Base-by-base conservation (phyloP, 2,329 filamentous ascomycete species). In the Fusarium pseudonygamai region DNA sequence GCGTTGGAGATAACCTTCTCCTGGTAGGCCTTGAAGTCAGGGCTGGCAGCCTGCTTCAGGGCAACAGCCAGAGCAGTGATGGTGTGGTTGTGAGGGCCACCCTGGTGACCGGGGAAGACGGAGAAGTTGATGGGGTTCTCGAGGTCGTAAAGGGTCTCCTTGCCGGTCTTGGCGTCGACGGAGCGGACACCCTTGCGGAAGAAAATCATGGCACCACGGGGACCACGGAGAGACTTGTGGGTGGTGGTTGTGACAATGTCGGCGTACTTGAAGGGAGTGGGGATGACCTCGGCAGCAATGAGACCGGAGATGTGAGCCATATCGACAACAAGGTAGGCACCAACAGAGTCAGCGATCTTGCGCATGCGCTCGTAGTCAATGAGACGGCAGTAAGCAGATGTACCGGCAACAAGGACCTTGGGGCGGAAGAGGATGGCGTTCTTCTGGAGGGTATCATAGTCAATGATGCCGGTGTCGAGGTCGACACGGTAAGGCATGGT, bases 171-270 rank as follows among this genome's bases (percentile, higher is more conserved):
- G 84, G 93, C 87, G 82, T 98, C 94, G 61, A 93, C 93, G 80
- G 93, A 94, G 80, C 96, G 93, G 71, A 98, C 92, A 73, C 96
- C 96, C 88, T 97, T 98, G 85, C 96, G 94, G 92, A 95, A 99
- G 91, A 99, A 99, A 87, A 99, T 99, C 96, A 99, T 99, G 82
- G 96, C 96, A 80, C 96, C 96, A 83, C 96, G 94, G 68, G 96
- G 96, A 68, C 96, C 96, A 85, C 96, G 95, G 78, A 99, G 93
- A 63, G 95, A 98, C 90, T 99, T 99, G 91, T 99, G 96, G 52
- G 96, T 99, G 72, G 96, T 99, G 73, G 96, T 99, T 73, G 96
- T 99, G 78, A 99, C 96, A 65, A 99, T 93, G 82, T 99, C 96
- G 76, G 96, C 96, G 83, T 97, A 87, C 73, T 91, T 88, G 87